phyloP scores from a whole-genome alignment of 2,329 filamentous ascomycete species.

The Ophiocordyceps camponoti-floridani region DNA sequence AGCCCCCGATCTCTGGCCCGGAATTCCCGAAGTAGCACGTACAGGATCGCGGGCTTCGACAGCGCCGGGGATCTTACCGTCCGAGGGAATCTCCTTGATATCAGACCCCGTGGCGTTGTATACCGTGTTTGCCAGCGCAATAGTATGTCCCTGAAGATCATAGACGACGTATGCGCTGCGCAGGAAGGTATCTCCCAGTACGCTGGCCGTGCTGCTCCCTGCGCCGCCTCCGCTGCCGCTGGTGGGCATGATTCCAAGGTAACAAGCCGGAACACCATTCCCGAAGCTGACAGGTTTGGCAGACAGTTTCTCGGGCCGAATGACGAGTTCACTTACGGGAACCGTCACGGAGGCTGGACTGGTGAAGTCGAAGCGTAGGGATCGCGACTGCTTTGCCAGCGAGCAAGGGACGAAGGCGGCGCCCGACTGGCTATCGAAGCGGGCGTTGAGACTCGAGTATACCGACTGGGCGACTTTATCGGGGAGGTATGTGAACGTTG shows the following conservation, averaged over 20 bases:
- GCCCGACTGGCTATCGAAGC: slow-evolving; percentile 32
- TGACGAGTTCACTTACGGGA: slow-evolving; percentile 38
- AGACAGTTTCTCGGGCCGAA: slow-evolving; percentile 27
- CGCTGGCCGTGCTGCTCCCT: slow-evolving; percentile 20
- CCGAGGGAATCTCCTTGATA: slow-evolving; percentile 36
- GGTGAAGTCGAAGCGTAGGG: slow-evolving; percentile 34
- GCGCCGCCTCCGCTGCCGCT: slow-evolving; percentile 14
- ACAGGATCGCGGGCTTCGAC: slow-evolving; percentile 29
- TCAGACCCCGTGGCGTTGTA: slow-evolving; percentile 32
- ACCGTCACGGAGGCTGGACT: slow-evolving; percentile 18
- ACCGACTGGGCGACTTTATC: slow-evolving; percentile 33
- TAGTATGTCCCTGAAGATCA: slow-evolving; percentile 53
- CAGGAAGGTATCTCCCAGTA: slow-evolving; percentile 60
- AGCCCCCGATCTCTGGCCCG: background rate
- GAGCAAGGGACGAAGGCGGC: slow-evolving; percentile 45
- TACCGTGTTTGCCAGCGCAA: slow-evolving; percentile 50
- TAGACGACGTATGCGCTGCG: slow-evolving; percentile 62
- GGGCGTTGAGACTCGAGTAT: slow-evolving; percentile 35
- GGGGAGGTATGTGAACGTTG: slow-evolving; percentile 49
- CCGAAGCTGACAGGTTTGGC: slow-evolving; percentile 31
- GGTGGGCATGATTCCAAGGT: slow-evolving; percentile 49
- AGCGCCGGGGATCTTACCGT: slow-evolving; percentile 34
- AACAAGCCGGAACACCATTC: slow-evolving; percentile 37
- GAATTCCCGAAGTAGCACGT: slow-evolving; percentile 26
- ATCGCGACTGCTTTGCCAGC: slow-evolving; percentile 19